phyloP scores from a whole-genome alignment of 1,284 basidiomycete genomes.

The Salmacisia buchloeana region DNA sequence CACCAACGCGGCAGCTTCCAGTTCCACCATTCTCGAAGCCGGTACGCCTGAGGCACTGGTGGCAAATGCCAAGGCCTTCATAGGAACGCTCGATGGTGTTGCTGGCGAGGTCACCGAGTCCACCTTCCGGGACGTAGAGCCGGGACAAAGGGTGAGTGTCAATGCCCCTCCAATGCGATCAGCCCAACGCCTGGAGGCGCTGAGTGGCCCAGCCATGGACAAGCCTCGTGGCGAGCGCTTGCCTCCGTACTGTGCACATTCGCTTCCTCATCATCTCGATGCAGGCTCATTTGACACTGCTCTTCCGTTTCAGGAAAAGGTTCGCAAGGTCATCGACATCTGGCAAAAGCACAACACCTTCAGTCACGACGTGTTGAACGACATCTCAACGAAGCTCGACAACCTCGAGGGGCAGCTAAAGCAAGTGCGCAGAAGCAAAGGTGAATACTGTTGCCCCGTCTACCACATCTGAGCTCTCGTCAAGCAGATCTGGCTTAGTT shows the following conservation, averaged over 20 bases:
- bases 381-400: constrained; percentile 4
- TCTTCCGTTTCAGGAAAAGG: constrained; percentile 24
- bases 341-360: constrained; percentile 31
- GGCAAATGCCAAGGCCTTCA: constrained; percentile 18
- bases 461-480: not conserved
- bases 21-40: not conserved
- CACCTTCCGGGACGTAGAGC: constrained; percentile 15
- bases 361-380: constrained; percentile 16
- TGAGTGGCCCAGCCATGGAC: no score
- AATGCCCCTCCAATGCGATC: no score
- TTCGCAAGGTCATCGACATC: constrained; percentile 35
- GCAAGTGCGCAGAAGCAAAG: not conserved
- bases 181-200: no score
- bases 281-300: not conserved
- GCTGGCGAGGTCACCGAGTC: constrained; percentile 21
- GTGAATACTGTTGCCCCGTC: not conserved
- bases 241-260: no score
- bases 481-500: not conserved
- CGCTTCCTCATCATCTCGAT: not conserved
- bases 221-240: no score
- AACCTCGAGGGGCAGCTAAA: not conserved
- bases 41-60: constrained; percentile 16
- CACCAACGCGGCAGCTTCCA: not conserved
- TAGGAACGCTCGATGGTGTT: constrained; percentile 15
- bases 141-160: constrained; percentile 24